Percentiles rank a stretch among this genome's conserved stretches.
Conservation (phyloP, 331 rosid genomes). For the Pyracantha coccinea region DNA sequence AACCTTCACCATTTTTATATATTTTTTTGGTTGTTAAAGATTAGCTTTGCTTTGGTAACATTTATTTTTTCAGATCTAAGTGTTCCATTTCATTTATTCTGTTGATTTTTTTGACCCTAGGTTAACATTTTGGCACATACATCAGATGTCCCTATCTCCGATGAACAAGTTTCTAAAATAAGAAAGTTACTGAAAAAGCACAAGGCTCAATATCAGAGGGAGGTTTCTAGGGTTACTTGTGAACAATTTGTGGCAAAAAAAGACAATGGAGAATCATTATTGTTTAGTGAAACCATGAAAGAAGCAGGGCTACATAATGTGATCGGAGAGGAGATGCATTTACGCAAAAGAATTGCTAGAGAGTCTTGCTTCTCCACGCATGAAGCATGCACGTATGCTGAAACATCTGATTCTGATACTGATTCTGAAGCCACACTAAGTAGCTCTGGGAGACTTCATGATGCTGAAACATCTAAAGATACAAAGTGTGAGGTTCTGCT, state of each 20-base stretch:
- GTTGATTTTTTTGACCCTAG: constrained; percentile 38
- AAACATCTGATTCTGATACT: constrained; percentile 28
- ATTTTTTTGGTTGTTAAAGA: not conserved
- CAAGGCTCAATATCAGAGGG: constrained; percentile 40
- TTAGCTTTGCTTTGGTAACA: not conserved
- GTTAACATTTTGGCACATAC: constrained; percentile 83
- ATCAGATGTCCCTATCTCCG: constrained; percentile 59
- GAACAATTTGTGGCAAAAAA: constrained; percentile 29
- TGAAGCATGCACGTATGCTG: constrained; percentile 17
- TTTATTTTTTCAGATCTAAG: not conserved
- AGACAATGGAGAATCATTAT: constrained; percentile 26
- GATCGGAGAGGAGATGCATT: constrained; percentile 39
- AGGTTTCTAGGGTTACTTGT: constrained; percentile 27
- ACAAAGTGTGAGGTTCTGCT: constrained; percentile 14
- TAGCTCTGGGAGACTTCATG: constrained; percentile 13
- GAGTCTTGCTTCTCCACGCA: constrained; percentile 37
- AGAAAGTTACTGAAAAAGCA: constrained; percentile 71
- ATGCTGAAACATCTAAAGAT: constrained; percentile 20
- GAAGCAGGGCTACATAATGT: constrained; percentile 23
- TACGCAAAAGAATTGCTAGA: constrained; percentile 54
- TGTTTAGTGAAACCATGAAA: constrained; percentile 28
- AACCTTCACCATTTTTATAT: not conserved
- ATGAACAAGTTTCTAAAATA: constrained; percentile 65
- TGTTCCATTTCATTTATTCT: constrained; percentile 13
- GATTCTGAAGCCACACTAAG: constrained; percentile 38